Evolutionary conservation across 192 early-diverging fungal species (phyloP), one percentile per base, ranked within the genome.

Genomic region (Coemansia brasiliensis): DNA sequence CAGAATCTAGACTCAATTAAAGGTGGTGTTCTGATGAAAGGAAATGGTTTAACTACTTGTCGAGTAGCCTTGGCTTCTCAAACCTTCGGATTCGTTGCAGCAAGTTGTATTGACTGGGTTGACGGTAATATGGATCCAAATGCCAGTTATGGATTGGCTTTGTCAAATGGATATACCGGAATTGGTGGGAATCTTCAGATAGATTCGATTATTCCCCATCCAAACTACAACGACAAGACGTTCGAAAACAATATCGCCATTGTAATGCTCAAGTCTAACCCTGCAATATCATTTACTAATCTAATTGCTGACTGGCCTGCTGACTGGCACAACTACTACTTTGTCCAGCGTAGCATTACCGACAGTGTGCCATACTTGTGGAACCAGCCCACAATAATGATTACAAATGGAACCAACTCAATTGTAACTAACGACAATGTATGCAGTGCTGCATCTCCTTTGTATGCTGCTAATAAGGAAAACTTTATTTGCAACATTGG

Each of bases 241-340:
- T 57, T 65, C 52, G 69, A 58, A 35, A 72, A 72, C 54, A 72
- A 72, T 42, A 24, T 72, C 48, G 69, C 69, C 9, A 29, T 72
- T 18, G 41, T 72, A 10, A 53, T 53, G 37, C 13, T 11, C 8
- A 11, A 15, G 18, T 11, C 20, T 12, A 39, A 53, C 16, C 7
- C 35, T 9, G 8, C 27, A 26, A 24, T 49, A 1, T 13, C 9
- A 6, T 65, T 52, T 5, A n/a, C 15, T 21, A 52, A 65, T 26
- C 35, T 21, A 11, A 61, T 61, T 52, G 21, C 59, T 16, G 59
- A 61, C 39, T 61, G 59, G 59, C 59, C 59, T 5, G 11, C 9
- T 16, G 59, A 61, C 49, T 61, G 59, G 59, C 39, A 26, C 10
- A 20, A 43, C 4, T 58, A 39, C 11, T 42, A 45, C 9, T 58